Evolutionary conservation across 78 protist species (phyloP).

Genomic region (Capsaspora owczarzaki): DNA sequence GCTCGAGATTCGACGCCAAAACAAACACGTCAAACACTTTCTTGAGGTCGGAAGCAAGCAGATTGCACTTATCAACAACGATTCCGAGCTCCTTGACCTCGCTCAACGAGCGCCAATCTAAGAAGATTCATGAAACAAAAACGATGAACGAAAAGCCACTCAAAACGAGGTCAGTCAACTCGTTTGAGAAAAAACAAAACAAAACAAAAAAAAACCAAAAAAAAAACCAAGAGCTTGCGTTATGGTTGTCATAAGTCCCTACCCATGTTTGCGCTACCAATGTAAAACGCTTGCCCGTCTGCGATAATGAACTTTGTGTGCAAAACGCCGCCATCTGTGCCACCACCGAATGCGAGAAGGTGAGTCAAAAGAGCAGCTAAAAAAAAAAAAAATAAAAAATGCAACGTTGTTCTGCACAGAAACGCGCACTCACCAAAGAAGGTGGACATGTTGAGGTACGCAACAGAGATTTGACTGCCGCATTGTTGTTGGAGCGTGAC

Average conservation of each 20-base stretch:
- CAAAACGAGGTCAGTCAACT: too few relatives aligned
- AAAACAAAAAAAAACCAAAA: too few relatives aligned
- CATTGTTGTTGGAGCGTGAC: neutral
- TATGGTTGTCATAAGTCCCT: too few relatives aligned
- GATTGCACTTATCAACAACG: neutral
- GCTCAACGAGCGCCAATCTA: neutral
- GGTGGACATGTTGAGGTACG: neutral
- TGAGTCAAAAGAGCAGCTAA: too few relatives aligned
- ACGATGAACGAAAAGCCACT: too few relatives aligned
- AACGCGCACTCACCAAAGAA: neutral
- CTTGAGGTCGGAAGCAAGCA: neutral
- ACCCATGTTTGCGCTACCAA: neutral
- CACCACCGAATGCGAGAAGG: too few relatives aligned
- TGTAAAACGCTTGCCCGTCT: neutral
- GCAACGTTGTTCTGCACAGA: too few relatives aligned
- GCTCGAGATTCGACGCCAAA: neutral
- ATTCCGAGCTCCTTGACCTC: constrained; percentile 6
- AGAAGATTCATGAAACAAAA: too few relatives aligned
- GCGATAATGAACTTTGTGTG: constrained; percentile 1
- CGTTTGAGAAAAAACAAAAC: too few relatives aligned
- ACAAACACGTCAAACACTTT: neutral
- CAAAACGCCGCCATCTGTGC: too few relatives aligned
- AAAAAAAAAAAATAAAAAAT: too few relatives aligned
- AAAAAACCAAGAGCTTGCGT: too few relatives aligned
- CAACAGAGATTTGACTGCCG: neutral